A percentile compares a stretch with the other conserved stretches of the same genome.
These are phyloP conservation scores for Arthroderma sp. DNA, from an alignment of 2,329 filamentous ascomycete genomes.

Conservation along the genomic window DNA sequence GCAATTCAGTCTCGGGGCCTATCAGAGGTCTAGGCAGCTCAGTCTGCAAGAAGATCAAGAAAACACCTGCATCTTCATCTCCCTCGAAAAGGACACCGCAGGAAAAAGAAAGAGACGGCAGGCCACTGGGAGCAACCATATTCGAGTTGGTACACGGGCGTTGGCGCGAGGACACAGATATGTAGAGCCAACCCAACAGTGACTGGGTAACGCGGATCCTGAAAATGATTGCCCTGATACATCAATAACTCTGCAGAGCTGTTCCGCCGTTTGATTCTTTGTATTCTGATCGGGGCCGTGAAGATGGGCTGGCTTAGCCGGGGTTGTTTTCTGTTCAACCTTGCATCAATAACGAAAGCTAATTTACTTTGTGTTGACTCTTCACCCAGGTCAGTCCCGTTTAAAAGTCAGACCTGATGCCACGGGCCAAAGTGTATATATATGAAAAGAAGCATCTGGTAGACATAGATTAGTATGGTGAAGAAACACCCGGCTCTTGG, in stretches of 20 bases:
- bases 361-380: conserved; percentile 1
- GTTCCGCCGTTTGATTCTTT: not conserved
- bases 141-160: not conserved
- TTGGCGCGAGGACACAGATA: not conserved
- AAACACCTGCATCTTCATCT: not conserved
- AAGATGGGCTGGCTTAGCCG: conserved; percentile 14
- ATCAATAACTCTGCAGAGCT: not conserved
- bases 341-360: conserved; percentile 4
- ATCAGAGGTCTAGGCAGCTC: not conserved
- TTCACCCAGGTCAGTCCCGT: not conserved
- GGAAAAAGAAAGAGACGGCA: too few species aligned
- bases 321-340: conserved; percentile 26
- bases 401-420: not conserved
- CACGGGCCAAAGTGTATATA: not conserved
- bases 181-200: not conserved
- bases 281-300: not conserved
- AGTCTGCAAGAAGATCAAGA: not conserved
- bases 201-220: not conserved
- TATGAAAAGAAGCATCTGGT: not conserved
- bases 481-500: not conserved
- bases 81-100: not conserved
- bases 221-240: not conserved
- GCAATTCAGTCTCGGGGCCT: not conserved
- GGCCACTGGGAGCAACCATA: too few species aligned
- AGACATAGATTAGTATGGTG: not conserved